Evolutionary conservation across 441 rosid genomes (phyloP).

Genomic region (Populus trichocarpa): DNA sequence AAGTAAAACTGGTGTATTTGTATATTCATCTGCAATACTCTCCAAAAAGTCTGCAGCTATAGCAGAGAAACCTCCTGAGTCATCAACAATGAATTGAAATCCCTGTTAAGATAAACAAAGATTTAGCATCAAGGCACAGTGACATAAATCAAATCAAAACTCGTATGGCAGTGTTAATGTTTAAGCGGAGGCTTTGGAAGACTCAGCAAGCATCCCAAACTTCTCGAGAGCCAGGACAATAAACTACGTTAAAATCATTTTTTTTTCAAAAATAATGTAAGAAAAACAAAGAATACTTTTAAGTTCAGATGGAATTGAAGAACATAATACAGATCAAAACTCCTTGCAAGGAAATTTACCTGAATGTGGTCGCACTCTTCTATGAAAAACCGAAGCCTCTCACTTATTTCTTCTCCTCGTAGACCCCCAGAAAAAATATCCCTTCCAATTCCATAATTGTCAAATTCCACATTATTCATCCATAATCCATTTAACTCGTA

Average conservation of each 20-base stretch:
- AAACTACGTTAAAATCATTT: background rate
- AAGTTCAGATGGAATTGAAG: background rate
- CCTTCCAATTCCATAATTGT: constrained; percentile 76
- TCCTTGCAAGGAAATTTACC: constrained; percentile 32
- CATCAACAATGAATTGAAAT: constrained; percentile 82
- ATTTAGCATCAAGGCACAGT: constrained; percentile 10
- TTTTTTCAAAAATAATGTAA: background rate
- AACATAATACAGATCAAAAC: background rate
- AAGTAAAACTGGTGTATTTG: constrained; percentile 63
- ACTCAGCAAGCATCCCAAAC: background rate
- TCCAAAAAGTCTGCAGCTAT: constrained; percentile 76
- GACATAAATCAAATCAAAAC: background rate
- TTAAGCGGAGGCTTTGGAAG: background rate
- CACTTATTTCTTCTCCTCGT: constrained; percentile 70
- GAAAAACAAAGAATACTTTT: background rate
- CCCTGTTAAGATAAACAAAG: constrained; percentile 48
- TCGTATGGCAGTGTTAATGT: background rate
- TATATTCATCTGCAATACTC: constrained; percentile 76
- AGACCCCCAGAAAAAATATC: constrained; percentile 58
- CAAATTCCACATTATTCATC: constrained; percentile 51
- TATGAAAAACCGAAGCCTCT: constrained; percentile 74
- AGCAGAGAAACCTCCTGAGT: constrained; percentile 83
- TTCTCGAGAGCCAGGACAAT: background rate
- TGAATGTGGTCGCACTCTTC: constrained; percentile 95
- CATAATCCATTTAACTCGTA: constrained; percentile 70